Evolutionary conservation across 805 yeast species (phyloP).

Genomic region (Saccharomycopsis babjevae): DNA sequence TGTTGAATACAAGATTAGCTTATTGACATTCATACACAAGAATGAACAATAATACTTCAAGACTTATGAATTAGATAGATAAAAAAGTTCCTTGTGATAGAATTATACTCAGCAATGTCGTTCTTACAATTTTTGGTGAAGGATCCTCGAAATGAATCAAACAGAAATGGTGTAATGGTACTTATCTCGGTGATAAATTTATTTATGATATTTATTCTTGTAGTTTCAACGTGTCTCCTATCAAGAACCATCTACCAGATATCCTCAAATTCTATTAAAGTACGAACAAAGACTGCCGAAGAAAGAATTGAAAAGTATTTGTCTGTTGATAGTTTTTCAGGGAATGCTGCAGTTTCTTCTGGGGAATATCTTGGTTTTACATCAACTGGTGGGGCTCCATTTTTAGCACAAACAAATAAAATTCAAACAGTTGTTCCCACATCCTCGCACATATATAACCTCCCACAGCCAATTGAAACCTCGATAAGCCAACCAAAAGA

Average conservation of each 20-base stretch:
- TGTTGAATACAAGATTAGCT: no score
- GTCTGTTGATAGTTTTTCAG: background rate
- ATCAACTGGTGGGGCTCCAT: conserved; percentile 17
- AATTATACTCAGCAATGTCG: background rate
- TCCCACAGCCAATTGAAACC: conserved; percentile 19
- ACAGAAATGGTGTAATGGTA: background rate
- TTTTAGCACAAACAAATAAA: conserved; percentile 13
- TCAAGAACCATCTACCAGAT: background rate
- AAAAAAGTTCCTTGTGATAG: no score
- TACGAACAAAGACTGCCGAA: background rate
- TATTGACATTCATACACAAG: no score
- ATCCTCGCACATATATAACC: background rate
- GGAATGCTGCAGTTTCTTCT: background rate
- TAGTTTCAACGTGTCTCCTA: background rate
- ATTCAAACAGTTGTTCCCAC: conserved; percentile 12
- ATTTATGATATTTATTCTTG: background rate
- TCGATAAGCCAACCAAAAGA: conserved; percentile 16
- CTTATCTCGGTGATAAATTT: background rate
- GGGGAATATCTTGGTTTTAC: conserved; percentile 14
- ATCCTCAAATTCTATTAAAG: background rate
- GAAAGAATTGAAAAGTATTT: background rate
- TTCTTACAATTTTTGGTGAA: background rate
- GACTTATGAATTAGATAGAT: no score
- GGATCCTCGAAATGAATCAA: background rate
- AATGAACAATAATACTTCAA: no score